phyloP scores from a whole-genome alignment of 495 filamentous ascomycete genomes.

The Halenospora varia region DNA sequence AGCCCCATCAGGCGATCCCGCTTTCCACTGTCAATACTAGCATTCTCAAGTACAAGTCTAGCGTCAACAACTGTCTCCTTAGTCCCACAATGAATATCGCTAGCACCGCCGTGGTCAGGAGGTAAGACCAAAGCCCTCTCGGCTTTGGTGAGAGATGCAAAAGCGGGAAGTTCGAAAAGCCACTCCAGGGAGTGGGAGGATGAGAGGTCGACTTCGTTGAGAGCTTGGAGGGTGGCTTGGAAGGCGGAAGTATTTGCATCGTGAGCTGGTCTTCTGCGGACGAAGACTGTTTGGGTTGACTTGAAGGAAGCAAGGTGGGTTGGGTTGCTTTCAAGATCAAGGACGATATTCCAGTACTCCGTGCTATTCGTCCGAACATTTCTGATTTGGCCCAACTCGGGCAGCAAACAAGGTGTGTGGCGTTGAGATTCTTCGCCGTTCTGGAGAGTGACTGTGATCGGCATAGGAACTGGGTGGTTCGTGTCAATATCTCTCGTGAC shows the following conservation, averaged over 20 bases:
- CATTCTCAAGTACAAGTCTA: constrained; percentile 64
- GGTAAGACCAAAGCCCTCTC: constrained; percentile 75
- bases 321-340: constrained; percentile 70
- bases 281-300: constrained; percentile 70
- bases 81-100: constrained; percentile 43
- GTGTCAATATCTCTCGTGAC: constrained; percentile 81
- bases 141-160: constrained; percentile 65
- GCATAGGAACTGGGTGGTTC: constrained; percentile 68
- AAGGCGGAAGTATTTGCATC: constrained; percentile 68
- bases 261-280: constrained; percentile 72
- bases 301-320: constrained; percentile 66
- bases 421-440: constrained; percentile 36
- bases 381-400: constrained; percentile 66
- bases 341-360: constrained; percentile 79
- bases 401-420: constrained; percentile 76
- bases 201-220: constrained; percentile 45
- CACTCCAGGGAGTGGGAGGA: constrained; percentile 58
- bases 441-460: constrained; percentile 55
- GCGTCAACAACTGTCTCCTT: constrained; percentile 72
- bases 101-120: constrained; percentile 42
- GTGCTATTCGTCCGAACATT: constrained; percentile 62
- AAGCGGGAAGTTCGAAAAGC: constrained; percentile 64
- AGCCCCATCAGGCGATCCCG: constrained; percentile 73
- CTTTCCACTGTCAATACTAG: constrained; percentile 52
- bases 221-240: constrained; percentile 64